Percentiles rank a stretch among this genome's conserved stretches.
Evolutionary conservation across 208 protist species (phyloP).

Genomic region (Trichomonas tenax): DNA sequence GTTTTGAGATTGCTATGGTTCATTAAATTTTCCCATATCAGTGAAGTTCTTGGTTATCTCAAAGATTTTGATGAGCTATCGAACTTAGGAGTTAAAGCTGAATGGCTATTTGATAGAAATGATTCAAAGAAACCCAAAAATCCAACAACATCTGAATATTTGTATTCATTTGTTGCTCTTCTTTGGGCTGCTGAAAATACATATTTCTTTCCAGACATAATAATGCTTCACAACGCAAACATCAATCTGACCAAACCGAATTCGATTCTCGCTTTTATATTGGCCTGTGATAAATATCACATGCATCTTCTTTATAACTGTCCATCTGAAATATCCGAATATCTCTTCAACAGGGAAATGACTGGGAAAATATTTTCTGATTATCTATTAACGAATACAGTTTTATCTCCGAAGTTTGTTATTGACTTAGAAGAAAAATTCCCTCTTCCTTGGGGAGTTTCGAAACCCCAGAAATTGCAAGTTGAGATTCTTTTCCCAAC

Average conservation of each 20-base stretch:
- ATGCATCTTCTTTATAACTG: neutral
- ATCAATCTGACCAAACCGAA: neutral
- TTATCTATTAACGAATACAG: neutral
- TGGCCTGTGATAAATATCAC: neutral
- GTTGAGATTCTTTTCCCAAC: neutral
- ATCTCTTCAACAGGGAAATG: neutral
- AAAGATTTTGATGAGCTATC: neutral
- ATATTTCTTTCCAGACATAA: neutral
- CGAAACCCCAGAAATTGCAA: neutral
- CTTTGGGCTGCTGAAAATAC: neutral
- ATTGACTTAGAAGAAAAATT: neutral
- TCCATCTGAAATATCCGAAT: neutral
- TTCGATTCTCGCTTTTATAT: neutral
- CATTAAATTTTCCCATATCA: neutral
- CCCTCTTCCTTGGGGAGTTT: neutral
- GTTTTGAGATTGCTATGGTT: neutral
- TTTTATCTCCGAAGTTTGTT: neutral
- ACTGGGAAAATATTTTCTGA: neutral
- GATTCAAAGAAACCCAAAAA: neutral
- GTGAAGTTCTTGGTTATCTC: neutral
- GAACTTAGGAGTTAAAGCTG: neutral
- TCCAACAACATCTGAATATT: neutral
- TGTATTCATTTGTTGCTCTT: neutral
- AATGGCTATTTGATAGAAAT: neutral
- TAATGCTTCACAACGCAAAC: neutral